Percentiles rank a stretch among this genome's conserved stretches.
These are phyloP conservation scores for Tetracladium marchalianum DNA, from an alignment of 495 filamentous ascomycete genomes.

Conservation along the genomic window DNA sequence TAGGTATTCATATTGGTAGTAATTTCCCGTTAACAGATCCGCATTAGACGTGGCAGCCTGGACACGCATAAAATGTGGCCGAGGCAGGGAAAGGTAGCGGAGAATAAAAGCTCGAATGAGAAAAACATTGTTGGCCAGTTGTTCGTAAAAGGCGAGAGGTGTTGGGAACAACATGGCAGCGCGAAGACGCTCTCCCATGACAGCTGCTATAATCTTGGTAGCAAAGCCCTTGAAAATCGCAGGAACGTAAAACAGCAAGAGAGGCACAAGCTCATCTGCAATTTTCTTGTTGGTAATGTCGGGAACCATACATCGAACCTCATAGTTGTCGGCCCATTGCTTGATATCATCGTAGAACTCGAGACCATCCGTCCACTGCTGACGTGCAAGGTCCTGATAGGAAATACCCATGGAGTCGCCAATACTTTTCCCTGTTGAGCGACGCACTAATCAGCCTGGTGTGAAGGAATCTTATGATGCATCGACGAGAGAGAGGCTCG, in stretches of 20 bases:
- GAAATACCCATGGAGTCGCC: conserved; percentile 53
- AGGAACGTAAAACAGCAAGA: conserved; percentile 52
- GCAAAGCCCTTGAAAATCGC: conserved; percentile 34
- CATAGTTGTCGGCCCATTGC: conserved; percentile 50
- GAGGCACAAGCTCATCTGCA: conserved; percentile 44
- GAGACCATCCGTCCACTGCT: conserved; percentile 48
- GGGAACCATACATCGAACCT: conserved; percentile 48
- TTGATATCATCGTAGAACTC: conserved; percentile 55
- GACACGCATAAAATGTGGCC: conserved; percentile 36
- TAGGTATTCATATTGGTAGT: conserved; percentile 38
- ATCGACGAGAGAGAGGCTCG: no score
- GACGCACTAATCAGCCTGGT: no score
- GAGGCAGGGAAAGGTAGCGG: conserved; percentile 46
- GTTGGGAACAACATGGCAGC: conserved; percentile 45
- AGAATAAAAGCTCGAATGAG: conserved; percentile 39
- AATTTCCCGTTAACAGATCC: conserved; percentile 37
- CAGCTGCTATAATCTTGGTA: conserved; percentile 39
- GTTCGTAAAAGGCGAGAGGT: conserved; percentile 25
- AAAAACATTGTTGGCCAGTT: conserved; percentile 31
- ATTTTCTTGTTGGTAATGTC: conserved; percentile 37
- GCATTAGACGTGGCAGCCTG: conserved; percentile 31
- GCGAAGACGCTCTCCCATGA: conserved; percentile 55
- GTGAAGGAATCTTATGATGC: no score
- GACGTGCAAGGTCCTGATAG: conserved; percentile 26
- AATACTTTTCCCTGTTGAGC: conserved; percentile 31